A percentile compares a stretch with the other conserved stretches of the same genome.
phyloP scores from a whole-genome alignment of 441 rosid genomes.

The Lepidium campestre region DNA sequence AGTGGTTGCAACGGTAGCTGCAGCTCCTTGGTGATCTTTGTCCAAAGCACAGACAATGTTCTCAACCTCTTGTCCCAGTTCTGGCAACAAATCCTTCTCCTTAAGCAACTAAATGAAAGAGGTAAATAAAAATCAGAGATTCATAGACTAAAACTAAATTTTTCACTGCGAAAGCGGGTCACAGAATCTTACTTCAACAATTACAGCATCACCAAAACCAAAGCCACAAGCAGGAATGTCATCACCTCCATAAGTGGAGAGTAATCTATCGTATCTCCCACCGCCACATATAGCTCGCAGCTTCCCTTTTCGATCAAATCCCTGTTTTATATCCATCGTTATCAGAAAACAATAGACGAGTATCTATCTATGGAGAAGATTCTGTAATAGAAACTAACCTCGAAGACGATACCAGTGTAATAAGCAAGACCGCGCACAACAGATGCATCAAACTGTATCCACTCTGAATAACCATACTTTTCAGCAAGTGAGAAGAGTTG shows the following conservation, averaged over 20 bases:
- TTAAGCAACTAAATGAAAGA: conserved; percentile 52
- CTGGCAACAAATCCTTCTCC: conserved; percentile 75
- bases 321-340: conserved; percentile 28
- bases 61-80: conserved; percentile 53
- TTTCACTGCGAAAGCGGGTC: neutral
- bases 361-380: neutral
- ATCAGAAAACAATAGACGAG: neutral
- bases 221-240: conserved; percentile 94
- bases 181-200: conserved; percentile 54
- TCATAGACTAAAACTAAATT: neutral
- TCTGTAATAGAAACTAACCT: conserved; percentile 48
- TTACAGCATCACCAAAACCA: conserved; percentile 94
- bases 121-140: neutral
- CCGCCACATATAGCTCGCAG: conserved; percentile 94
- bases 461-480: conserved; percentile 77
- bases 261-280: conserved; percentile 75
- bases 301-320: conserved; percentile 80
- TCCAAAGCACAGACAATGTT: conserved; percentile 82
- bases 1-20: conserved; percentile 64
- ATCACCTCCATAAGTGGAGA: conserved; percentile 89
- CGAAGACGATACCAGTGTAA: conserved; percentile 91
- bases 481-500: conserved; percentile 78
- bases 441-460: conserved; percentile 97
- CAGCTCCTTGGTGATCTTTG: conserved; percentile 71
- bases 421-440: conserved; percentile 94